Base-by-base conservation (phyloP, 2,329 filamentous ascomycete species). In the Canariomyces notabilis region DNA sequence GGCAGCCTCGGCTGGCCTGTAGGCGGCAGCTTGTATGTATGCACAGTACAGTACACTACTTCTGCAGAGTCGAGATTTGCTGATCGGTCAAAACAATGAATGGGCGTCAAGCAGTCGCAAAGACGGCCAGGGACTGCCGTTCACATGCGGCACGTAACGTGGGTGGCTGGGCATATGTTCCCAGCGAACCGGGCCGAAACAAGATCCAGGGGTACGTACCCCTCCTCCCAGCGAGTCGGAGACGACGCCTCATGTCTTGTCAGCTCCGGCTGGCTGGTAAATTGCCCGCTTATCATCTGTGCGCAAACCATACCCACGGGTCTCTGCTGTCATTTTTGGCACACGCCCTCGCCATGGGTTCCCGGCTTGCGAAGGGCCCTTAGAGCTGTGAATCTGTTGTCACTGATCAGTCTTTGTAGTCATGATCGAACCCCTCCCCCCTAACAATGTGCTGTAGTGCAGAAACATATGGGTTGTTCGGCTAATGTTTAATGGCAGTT, bases 261-360 rank as follows among this genome's bases (percentile, higher is more conserved):
- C 49, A 42, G 52, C 48, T 48, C 48, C 54, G 46, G 46, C 49
- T 48, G 38, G 50, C 53, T 52, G 54, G 52, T 55, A 55, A 52
- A 47, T 55, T 51, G 46, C 43, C 46, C 36, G 21, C 44, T 31
- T 43, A 16, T 21, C 41, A 51, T 48, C 51, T 49, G 51, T 51
- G 51, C 51, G 44, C 49, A 46, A 43, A 51, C 51, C 46, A 43
- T 33, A 48, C 41, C 38, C 34, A 49, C 41, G 44, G 49, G 49
- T 42, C 48, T 23, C 11, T n/a, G 34, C 26, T 29, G 29, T 29
- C 22, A 11, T 49, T 22, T 40, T 18, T 44, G 20, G 15, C 22
- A 41, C 43, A 31, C 15, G 19, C 23, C 40, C 12, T 41, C 34
- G 29, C 16, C 49, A 41, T 44, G 42, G 45, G 38, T 44, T 8